Percentiles rank a stretch among this genome's conserved stretches.
phyloP scores from a whole-genome alignment of 805 yeast genomes.

The Teunomyces pallodes region DNA sequence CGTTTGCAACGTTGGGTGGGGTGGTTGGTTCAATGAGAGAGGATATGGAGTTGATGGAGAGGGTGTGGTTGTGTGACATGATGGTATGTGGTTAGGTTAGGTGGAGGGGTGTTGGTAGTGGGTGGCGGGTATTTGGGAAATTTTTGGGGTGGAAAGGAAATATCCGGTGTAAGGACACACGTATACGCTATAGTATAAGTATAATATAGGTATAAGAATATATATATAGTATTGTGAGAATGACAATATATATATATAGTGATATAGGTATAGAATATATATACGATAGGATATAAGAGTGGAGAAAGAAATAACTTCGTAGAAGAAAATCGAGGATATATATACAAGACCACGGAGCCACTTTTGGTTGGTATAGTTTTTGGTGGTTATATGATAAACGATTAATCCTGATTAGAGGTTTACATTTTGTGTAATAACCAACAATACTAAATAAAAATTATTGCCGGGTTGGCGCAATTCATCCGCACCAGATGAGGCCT shows the following conservation, averaged over 20 bases:
- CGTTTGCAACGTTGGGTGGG: conserved; percentile 34
- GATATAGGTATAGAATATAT: conserved; percentile 1
- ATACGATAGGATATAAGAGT: conserved; percentile 3
- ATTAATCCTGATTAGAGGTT: conserved; percentile 10
- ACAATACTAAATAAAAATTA: conserved; percentile 2
- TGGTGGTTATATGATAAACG: conserved; percentile 7
- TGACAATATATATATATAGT: background rate
- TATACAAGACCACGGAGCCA: conserved; percentile 5
- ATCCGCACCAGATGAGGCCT: background rate
- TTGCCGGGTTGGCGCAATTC: conserved; percentile 5
- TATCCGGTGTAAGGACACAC: conserved; percentile 1
- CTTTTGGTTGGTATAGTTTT: conserved; percentile 3
- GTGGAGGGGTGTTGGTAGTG: background rate
- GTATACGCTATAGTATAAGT: conserved; percentile 1
- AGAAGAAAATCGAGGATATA: conserved; percentile 3
- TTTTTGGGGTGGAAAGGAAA: background rate
- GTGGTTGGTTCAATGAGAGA: conserved; percentile 53
- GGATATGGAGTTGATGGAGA: conserved; percentile 41
- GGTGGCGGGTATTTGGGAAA: background rate
- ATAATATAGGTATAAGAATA: conserved; percentile 1
- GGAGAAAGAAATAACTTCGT: conserved; percentile 1
- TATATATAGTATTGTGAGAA: background rate
- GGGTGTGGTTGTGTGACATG: conserved; percentile 30
- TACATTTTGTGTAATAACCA: conserved; percentile 8
- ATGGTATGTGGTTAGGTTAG: background rate